Conservation (phyloP, 305 asterid genomes). For the Fraxinus greggii region DNA sequence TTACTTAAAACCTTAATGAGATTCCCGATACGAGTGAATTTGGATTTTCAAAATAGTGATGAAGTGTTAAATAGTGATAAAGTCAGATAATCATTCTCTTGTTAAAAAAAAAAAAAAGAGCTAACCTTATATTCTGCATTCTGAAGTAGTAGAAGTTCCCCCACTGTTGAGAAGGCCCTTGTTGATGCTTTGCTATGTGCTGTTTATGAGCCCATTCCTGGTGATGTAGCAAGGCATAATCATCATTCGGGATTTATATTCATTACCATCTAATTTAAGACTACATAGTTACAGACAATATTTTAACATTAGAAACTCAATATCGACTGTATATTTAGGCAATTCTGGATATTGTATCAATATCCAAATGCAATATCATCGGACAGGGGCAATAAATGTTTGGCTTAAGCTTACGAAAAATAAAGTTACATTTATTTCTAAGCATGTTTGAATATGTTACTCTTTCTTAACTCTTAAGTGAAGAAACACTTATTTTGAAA, state of each 20-base stretch:
- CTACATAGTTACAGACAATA: neutral
- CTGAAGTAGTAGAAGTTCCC: conserved; percentile 90
- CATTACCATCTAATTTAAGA: neutral
- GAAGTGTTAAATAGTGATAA: neutral
- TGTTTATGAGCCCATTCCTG: conserved; percentile 95
- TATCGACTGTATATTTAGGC: neutral
- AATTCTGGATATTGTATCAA: neutral
- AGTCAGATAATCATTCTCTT: neutral
- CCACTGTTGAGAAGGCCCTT: conserved; percentile 99
- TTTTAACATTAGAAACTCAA: neutral
- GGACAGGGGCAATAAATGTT: neutral
- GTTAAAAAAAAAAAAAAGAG: neutral
- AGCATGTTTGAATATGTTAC: neutral
- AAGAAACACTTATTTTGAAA: neutral
- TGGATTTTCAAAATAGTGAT: neutral
- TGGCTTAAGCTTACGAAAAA: neutral
- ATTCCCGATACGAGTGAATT: neutral
- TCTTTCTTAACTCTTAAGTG: neutral
- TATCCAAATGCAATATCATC: neutral
- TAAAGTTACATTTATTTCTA: neutral
- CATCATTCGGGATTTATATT: neutral
- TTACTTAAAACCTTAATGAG: neutral
- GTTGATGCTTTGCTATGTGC: conserved; percentile 90
- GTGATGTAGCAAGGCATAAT: conserved; percentile 23
- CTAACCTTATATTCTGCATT: conserved; percentile 91